phyloP scores from a whole-genome alignment of 345 rosid species.

The Linum trigynum region DNA sequence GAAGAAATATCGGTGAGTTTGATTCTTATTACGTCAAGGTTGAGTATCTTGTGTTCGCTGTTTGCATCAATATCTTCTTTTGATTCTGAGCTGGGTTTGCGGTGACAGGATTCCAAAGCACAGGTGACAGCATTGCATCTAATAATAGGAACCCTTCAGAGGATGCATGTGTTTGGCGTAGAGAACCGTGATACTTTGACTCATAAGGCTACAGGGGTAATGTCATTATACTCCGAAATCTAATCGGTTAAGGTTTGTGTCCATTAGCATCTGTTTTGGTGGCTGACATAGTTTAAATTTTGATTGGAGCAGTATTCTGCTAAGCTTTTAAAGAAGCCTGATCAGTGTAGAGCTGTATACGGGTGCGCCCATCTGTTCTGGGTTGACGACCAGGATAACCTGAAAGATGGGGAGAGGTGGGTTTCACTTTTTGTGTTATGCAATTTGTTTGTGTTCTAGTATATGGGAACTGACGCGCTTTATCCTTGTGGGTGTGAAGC shows the following conservation, averaged over 20 bases:
- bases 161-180: constrained; percentile 96
- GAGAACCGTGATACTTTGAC: constrained; percentile 97
- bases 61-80: not conserved
- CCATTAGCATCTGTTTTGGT: constrained; percentile 10
- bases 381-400: constrained; percentile 78
- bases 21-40: constrained; percentile 1
- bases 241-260: not conserved
- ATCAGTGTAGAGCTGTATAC: constrained; percentile 96
- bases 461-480: too few species aligned
- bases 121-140: constrained; percentile 89
- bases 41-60: not conserved
- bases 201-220: constrained; percentile 96
- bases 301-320: constrained; percentile 74
- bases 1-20: constrained; percentile 93
- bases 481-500: too few species aligned
- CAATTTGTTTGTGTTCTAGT: not conserved
- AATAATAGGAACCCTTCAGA: constrained; percentile 91
- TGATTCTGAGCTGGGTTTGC: constrained; percentile 4
- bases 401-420: constrained; percentile 94
- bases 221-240: constrained; percentile 8
- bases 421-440: not conserved
- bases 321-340: constrained; percentile 94
- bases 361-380: constrained; percentile 95
- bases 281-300: constrained; percentile 16
- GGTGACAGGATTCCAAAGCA: constrained; percentile 74